These are phyloP conservation scores for Pestalotiopsis sp. DNA, from an alignment of 2,329 filamentous ascomycete species.

Conservation along the genomic window DNA sequence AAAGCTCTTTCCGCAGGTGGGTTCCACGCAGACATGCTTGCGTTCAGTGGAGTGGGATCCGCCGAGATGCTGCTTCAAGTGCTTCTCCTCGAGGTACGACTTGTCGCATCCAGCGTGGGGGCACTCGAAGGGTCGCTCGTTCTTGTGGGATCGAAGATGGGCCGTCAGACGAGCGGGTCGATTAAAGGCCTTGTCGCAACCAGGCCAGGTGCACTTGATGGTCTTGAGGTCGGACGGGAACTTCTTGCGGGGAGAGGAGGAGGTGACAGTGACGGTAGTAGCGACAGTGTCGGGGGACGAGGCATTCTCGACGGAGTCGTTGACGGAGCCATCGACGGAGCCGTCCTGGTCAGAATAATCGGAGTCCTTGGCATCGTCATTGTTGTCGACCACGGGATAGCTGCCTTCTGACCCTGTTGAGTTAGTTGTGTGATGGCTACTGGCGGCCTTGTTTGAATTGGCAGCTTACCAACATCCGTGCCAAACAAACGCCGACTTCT, in stretches of 20 bases:
- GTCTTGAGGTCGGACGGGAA: slow-evolving; percentile 77
- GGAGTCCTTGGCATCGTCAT: slow-evolving; percentile 2
- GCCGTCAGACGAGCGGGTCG: slow-evolving; percentile 78
- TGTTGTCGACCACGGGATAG: background rate
- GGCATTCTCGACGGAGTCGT: slow-evolving; percentile 20
- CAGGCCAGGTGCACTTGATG: slow-evolving; percentile 72
- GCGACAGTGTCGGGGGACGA: slow-evolving; percentile 25
- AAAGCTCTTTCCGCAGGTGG: slow-evolving; percentile 79
- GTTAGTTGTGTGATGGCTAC: background rate
- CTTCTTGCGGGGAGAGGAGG: slow-evolving; percentile 38
- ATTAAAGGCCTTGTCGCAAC: slow-evolving; percentile 84
- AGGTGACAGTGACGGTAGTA: slow-evolving; percentile 53
- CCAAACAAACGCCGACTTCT: slow-evolving; percentile 12
- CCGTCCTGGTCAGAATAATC: slow-evolving; percentile 21
- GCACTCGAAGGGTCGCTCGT: slow-evolving; percentile 80
- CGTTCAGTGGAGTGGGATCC: slow-evolving; percentile 75
- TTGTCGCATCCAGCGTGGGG: slow-evolving; percentile 73
- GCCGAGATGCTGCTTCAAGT: slow-evolving; percentile 83
- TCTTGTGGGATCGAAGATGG: slow-evolving; percentile 83
- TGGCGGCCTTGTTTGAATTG: too few species aligned
- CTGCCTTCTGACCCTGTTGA: background rate
- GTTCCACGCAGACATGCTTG: slow-evolving; percentile 70
- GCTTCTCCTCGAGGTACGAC: slow-evolving; percentile 82
- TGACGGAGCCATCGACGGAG: too few species aligned
- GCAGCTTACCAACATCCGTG: too few species aligned